A percentile compares a stretch with the other conserved stretches of the same genome.
These are phyloP conservation scores for Carex scoparia DNA, from an alignment of 176 grass and related monocot genomes.

Conservation along the genomic window DNA sequence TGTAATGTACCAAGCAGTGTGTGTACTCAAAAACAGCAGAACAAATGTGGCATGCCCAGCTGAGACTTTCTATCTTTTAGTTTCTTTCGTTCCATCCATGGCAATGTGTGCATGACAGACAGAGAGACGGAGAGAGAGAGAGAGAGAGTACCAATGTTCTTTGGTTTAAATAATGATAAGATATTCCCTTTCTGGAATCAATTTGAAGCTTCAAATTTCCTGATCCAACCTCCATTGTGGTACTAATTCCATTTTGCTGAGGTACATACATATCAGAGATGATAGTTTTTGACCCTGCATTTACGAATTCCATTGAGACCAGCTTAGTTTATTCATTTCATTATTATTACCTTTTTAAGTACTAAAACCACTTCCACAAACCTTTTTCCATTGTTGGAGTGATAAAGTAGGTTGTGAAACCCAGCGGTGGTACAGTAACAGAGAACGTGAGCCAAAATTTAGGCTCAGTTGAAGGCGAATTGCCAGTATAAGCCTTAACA, in stretches of 20 bases:
- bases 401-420: constrained; percentile 40
- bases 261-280: constrained; percentile 27
- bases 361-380: no score
- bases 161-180: constrained; percentile 33
- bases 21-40: not conserved
- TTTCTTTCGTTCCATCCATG: not conserved
- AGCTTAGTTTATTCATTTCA: not conserved
- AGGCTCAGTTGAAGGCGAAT: constrained; percentile 22
- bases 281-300: constrained; percentile 28
- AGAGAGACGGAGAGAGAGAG: constrained; percentile 7
- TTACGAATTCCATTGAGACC: not conserved
- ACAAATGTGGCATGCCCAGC: not conserved
- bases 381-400: constrained; percentile 28
- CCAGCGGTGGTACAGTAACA: constrained; percentile 32
- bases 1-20: not conserved
- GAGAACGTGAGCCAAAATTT: constrained; percentile 51
- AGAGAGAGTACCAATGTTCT: constrained; percentile 32
- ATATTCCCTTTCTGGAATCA: constrained; percentile 31
- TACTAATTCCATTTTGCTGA: constrained; percentile 22
- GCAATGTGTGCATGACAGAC: not conserved
- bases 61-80: not conserved
- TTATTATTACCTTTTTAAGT: not conserved
- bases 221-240: constrained; percentile 27
- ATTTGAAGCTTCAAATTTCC: constrained; percentile 50
- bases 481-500: constrained; percentile 35